These are phyloP conservation scores for Myxozyma vanderwaltii DNA, from an alignment of 805 yeast species.

Conservation along the genomic window DNA sequence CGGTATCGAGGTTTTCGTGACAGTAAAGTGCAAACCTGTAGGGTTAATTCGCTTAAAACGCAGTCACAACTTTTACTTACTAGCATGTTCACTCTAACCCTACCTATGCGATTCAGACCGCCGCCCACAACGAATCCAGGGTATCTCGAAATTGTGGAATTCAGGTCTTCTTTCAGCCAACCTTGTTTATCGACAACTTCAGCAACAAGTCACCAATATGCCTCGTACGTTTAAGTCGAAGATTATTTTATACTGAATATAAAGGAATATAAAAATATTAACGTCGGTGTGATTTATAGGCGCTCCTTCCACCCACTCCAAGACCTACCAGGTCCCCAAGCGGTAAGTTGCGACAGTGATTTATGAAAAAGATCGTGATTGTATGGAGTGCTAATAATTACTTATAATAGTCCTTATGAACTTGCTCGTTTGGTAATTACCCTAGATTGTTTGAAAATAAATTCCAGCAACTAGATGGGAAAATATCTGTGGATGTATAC, in stretches of 20 bases:
- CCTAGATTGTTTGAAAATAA: background rate
- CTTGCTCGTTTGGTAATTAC: constrained; percentile 78
- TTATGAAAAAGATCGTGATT: background rate
- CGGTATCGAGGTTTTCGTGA: too few species aligned
- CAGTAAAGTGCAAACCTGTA: too few species aligned
- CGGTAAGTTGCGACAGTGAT: constrained; percentile 45
- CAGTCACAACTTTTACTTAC: too few species aligned
- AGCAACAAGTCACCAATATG: constrained; percentile 18
- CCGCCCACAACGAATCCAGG: background rate
- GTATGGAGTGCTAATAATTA: background rate
- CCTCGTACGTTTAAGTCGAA: constrained; percentile 34
- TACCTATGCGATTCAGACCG: background rate
- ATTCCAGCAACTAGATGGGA: background rate
- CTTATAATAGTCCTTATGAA: constrained; percentile 72
- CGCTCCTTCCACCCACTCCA: constrained; percentile 99
- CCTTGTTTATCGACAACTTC: constrained; percentile 5
- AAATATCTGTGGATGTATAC: background rate
- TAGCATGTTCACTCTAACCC: background rate
- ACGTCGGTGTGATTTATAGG: constrained; percentile 5
- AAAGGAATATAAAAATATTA: background rate
- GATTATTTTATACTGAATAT: background rate
- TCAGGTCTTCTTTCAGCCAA: constrained; percentile 2
- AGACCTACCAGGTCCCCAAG: constrained; percentile 99
- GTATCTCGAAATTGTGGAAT: constrained; percentile 2
- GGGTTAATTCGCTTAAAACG: too few species aligned